Base-by-base conservation (phyloP, 345 rosid species). In the Pistacia vera region DNA sequence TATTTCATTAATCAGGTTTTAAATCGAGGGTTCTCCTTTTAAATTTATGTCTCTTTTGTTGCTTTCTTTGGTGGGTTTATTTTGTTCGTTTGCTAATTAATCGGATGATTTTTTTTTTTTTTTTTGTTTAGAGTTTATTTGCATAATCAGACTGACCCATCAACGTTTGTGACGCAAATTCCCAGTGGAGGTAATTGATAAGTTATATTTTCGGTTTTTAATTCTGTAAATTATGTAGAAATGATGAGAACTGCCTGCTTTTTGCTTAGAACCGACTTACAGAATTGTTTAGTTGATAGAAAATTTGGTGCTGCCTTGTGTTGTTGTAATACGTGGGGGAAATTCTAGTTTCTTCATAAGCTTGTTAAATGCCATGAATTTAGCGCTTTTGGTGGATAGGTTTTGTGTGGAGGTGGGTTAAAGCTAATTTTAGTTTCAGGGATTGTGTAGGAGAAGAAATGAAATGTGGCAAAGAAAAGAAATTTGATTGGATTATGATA, bases 11-110 rank as follows among this genome's bases (percentile, higher is more conserved):
- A 18, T 48, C 73, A 70, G 52, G 73, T 36, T 36, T 65, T 18
- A 13, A 59, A 58, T 71, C 66, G 44, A 59, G 75, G 75, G 75
- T 59, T 71, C 20, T 36, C 4, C 20, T 7, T n/a, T 10, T 57
- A 12, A n/a, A 5, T 70, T 55, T 41, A 8, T 14, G 5, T 11
- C 49, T 17, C n/a, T 17, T 20, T 17, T 52, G 22, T 54, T 18
- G 2, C 35, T 54, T 17, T 56, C 35, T 11, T 71, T 58, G 11
- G 14, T 20, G 11, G 70, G 18, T 16, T 66, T 22, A 18, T 8
- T 20, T 59, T 41, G 38, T 38, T 16, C 46, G 8, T 58, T 38
- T 25, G 41, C 7, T 25, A 5, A 16, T 59, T 46, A 25, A 59
- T 22, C 48, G 4, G 35, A n/a, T 55, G 14, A 4, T 35, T 55